Evolutionary conservation across 2,329 filamentous ascomycete species (phyloP).

Genomic region (Beauveria pseudobassiana): DNA sequence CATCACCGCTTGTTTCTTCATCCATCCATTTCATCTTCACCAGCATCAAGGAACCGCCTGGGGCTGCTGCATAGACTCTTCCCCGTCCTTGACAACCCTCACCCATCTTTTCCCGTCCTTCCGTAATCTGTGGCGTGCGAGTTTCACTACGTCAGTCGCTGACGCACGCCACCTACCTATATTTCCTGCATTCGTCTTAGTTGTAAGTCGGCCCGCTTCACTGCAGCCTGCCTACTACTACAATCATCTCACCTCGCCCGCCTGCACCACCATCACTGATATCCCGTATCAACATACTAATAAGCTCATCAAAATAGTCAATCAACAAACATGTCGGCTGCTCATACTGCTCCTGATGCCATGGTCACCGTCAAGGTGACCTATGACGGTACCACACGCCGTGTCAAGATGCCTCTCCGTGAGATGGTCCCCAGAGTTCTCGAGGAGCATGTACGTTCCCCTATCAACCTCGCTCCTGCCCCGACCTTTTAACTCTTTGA

Average conservation of each 20-base stretch:
- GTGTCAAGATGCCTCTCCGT: constrained; percentile 82
- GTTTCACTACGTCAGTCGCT: constrained; percentile 4
- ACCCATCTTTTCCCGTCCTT: not conserved
- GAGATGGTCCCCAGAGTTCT: constrained; percentile 70
- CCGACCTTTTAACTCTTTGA: not conserved
- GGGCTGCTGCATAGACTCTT: not conserved
- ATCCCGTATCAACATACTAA: not conserved
- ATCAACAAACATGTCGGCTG: constrained; percentile 1
- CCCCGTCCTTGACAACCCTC: not conserved
- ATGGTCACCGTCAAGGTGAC: constrained; percentile 77
- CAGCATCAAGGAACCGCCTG: not conserved
- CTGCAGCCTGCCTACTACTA: not conserved
- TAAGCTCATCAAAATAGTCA: not conserved
- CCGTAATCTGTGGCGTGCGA: not conserved
- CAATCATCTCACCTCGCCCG: not conserved
- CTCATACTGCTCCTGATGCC: constrained; percentile 20
- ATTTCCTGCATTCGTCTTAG: constrained; percentile 1
- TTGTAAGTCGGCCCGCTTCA: constrained; percentile 8
- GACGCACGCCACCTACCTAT: constrained; percentile 1
- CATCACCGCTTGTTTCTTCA: constrained; percentile 8
- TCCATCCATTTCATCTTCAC: not conserved
- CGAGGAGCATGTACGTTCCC: constrained; percentile 69
- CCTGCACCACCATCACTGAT: not conserved
- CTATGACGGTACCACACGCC: constrained; percentile 66
- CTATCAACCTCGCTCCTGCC: not conserved